Conservation (phyloP, 495 filamentous ascomycete species). For the Podospora comata region DNA sequence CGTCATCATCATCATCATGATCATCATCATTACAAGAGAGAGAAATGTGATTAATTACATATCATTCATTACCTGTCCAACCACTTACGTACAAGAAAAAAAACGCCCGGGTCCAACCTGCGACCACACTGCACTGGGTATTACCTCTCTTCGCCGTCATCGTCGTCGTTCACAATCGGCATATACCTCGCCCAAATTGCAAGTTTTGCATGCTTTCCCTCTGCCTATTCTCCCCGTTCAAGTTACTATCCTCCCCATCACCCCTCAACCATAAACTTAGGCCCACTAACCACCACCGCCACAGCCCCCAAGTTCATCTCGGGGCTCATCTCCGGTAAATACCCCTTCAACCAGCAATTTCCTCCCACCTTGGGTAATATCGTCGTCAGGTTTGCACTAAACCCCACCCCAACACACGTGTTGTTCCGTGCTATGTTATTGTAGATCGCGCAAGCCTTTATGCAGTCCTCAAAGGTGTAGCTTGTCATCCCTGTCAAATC, state of each 20-base stretch:
- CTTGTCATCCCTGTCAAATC: conserved; percentile 18
- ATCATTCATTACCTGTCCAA: no score
- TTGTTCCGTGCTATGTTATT: conserved; percentile 20
- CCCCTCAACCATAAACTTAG: conserved; percentile 7
- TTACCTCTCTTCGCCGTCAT: no score
- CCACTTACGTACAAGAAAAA: no score
- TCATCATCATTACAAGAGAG: no score
- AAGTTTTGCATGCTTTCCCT: no score
- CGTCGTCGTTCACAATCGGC: no score
- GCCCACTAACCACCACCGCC: conserved; percentile 5
- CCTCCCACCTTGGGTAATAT: conserved; percentile 10
- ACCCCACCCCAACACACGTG: conserved; percentile 20
- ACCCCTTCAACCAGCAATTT: conserved; percentile 18
- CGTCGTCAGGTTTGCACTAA: conserved; percentile 17
- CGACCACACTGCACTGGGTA: no score
- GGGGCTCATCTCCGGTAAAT: conserved; percentile 15
- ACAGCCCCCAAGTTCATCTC: conserved; percentile 15
- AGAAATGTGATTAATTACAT: no score
- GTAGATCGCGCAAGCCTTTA: conserved; percentile 17
- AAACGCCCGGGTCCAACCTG: no score
- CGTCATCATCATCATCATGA: no score
- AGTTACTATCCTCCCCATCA: neutral
- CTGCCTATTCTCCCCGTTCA: no score
- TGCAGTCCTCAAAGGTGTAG: conserved; percentile 20
- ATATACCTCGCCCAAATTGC: no score